Percentiles rank a stretch among this genome's conserved stretches.
Evolutionary conservation across 2,329 filamentous ascomycete species (phyloP).

Genomic region (Colletotrichum siamense): DNA sequence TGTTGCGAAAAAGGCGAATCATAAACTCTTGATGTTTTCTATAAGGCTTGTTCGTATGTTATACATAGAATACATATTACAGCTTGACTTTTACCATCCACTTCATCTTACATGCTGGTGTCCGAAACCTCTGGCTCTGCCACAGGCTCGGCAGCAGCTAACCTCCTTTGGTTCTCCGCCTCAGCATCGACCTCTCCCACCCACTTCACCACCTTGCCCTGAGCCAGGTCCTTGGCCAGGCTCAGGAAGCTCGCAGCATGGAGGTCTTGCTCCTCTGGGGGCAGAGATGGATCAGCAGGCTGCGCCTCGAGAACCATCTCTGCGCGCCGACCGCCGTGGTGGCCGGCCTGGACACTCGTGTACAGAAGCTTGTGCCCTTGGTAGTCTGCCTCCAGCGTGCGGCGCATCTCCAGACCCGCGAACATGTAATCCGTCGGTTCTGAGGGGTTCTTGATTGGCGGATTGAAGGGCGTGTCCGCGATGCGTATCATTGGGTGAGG

Average conservation of each 20-base stretch:
- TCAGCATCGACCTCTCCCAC: not conserved
- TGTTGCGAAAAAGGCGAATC: not conserved
- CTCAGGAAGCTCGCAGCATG: not conserved
- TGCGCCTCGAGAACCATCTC: slow-evolving; percentile 50
- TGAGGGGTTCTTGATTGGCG: not conserved
- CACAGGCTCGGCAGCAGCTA: not conserved
- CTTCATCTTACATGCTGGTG: not conserved
- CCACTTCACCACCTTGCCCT: slow-evolving; percentile 2
- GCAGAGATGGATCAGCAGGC: not conserved
- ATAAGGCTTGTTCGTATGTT: not conserved
- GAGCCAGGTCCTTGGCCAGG: not conserved
- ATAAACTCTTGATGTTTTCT: not conserved
- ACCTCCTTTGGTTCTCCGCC: not conserved
- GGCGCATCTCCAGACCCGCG: slow-evolving; percentile 58
- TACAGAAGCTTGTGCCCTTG: slow-evolving; percentile 53
- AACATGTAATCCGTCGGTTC: slow-evolving; percentile 39
- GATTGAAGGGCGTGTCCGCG: not conserved
- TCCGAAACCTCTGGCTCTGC: not conserved
- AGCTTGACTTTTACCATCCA: not conserved
- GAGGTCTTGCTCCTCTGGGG: not conserved
- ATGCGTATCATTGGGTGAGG: slow-evolving; percentile 39
- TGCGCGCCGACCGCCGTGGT: slow-evolving; percentile 55
- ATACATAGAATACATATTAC: not conserved
- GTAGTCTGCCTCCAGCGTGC: slow-evolving; percentile 47
- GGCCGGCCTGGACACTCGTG: slow-evolving; percentile 57